These are phyloP conservation scores for Kappamyces sp. DNA, from an alignment of 192 early-diverging fungal genomes.

Conservation along the genomic window DNA sequence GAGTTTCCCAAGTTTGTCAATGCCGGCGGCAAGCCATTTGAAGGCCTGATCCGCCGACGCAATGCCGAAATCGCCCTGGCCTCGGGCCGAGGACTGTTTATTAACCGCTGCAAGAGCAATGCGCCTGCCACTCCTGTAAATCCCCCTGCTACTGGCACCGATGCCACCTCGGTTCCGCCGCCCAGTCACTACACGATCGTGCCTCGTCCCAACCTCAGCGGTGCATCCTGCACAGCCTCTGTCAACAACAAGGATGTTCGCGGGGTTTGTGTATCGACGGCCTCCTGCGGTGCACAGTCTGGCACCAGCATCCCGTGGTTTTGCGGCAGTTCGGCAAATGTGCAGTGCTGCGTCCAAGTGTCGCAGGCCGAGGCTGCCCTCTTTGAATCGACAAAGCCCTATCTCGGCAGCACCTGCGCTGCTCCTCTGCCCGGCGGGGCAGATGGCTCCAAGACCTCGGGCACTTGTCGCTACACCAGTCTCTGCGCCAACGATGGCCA, in stretches of 20 bases:
- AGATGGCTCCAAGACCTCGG: not conserved
- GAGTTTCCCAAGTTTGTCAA: conserved; percentile 37
- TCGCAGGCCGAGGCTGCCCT: not conserved
- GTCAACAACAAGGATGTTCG: conserved; percentile 2
- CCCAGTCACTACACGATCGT: not conserved
- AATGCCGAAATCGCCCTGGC: conserved; percentile 3
- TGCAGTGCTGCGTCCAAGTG: not conserved
- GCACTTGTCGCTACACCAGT: not conserved
- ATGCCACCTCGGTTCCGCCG: not conserved
- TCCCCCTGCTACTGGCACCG: not conserved
- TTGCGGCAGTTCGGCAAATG: not conserved
- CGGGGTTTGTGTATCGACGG: not conserved
- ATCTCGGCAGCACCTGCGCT: conserved; percentile 1
- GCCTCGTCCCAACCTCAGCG: not conserved
- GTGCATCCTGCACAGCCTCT: conserved; percentile 1
- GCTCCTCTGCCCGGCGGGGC: not conserved
- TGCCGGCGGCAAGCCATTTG: conserved; percentile 25
- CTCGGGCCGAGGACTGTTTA: conserved; percentile 3
- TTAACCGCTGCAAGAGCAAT: not conserved
- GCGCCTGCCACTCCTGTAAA: not conserved
- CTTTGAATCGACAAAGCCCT: not conserved
- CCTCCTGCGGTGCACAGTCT: not conserved
- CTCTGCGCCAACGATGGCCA: conserved; percentile 1
- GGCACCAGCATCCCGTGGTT: not conserved
- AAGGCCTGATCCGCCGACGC: conserved; percentile 28